Conservation (phyloP, 2,329 filamentous ascomycete genomes). For the Diaporthe sp. region DNA sequence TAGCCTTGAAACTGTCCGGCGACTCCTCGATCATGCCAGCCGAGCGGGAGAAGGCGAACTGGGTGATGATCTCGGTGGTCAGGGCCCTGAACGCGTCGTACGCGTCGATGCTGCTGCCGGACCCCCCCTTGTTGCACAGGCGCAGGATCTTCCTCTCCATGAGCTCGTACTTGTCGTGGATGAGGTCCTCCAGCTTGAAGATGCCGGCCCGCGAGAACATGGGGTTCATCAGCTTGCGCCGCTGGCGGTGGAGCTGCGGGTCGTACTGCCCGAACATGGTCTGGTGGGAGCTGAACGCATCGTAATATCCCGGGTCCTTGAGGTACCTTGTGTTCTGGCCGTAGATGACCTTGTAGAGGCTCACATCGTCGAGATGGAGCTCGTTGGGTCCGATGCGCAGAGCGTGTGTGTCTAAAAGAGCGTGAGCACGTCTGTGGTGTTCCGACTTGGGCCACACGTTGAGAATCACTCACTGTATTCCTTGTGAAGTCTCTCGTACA, state of each 20-base stretch:
- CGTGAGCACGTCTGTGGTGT: neutral
- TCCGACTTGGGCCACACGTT: rapidly evolving
- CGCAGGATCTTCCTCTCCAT: neutral
- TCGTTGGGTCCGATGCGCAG: neutral
- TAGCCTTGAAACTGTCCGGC: neutral
- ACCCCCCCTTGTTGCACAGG: neutral
- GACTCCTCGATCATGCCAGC: neutral
- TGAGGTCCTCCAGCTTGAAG: neutral
- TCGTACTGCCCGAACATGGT: neutral
- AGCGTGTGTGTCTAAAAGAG: neutral
- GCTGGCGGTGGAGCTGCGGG: neutral
- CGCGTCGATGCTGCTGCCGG: neutral
- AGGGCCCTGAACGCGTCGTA: neutral
- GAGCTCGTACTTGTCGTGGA: neutral
- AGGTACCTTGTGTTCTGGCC: neutral
- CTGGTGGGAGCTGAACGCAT: neutral
- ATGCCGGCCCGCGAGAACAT: conserved; percentile 9
- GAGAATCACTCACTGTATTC: neutral
- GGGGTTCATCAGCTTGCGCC: neutral
- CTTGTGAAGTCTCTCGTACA: neutral
- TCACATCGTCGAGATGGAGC: neutral
- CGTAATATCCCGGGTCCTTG: neutral
- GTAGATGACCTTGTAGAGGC: neutral
- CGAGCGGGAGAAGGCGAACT: neutral
- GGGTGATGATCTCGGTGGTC: neutral